phyloP scores from a whole-genome alignment of 2,329 filamentous ascomycete genomes.

The Dothideomycetes sp. region DNA sequence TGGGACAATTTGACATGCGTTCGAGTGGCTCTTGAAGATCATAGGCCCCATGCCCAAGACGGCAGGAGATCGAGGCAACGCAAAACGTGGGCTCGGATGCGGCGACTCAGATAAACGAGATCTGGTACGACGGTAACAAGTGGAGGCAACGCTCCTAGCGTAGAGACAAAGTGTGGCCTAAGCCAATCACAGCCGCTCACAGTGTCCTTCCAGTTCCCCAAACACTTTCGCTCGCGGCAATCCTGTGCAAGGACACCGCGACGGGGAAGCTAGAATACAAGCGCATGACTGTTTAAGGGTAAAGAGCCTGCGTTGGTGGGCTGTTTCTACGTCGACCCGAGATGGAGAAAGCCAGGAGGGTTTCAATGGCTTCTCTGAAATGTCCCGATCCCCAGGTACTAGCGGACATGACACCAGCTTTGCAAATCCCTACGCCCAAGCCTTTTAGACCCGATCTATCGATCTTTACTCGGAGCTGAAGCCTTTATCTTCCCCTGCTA shows the following conservation, averaged over 20 bases:
- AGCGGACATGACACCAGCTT: constrained; percentile 7
- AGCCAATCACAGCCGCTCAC: constrained; percentile 4
- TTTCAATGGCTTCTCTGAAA: no score
- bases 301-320: no score
- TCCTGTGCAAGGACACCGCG: no score
- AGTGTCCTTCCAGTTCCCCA: constrained; percentile 3
- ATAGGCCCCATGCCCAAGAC: constrained; percentile 1
- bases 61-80: constrained; percentile 7
- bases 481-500: constrained; percentile 7
- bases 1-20: no score
- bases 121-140: background rate
- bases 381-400: background rate
- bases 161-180: background rate
- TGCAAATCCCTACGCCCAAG: constrained; percentile 7
- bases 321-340: no score
- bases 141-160: constrained; percentile 6
- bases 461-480: constrained; percentile 3
- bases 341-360: no score
- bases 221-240: no score
- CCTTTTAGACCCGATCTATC: constrained; percentile 8
- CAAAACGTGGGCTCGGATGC: constrained; percentile 3
- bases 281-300: background rate
- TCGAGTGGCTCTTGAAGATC: background rate
- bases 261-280: background rate
- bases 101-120: constrained; percentile 8